Base-by-base conservation (phyloP, 768 basidiomycete species). In the Naganishia friedmannii region DNA sequence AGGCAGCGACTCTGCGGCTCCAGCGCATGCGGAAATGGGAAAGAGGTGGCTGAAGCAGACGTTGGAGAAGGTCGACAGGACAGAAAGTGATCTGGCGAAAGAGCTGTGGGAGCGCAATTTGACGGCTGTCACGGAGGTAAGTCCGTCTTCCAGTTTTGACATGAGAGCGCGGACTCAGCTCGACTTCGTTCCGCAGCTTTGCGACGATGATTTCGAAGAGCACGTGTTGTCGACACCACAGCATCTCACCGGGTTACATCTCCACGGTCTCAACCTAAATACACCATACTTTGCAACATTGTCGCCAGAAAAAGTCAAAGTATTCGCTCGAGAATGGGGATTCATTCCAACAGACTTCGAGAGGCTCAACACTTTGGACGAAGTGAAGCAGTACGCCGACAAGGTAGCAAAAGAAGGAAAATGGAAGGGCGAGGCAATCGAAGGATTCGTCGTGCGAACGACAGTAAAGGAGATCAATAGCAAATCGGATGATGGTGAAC, bases 191-290 rank as follows among this genome's bases (percentile, higher is more conserved):
- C n/a, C n/a, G 0, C 74, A 97, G 94, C 88, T 99, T 7, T 99
- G 96, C 78, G 96, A 99, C 76, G 96, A 99, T 81, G 86, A 86
- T 0, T 98, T 98, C 79, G 95, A 99, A 76, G 95, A 98, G 78
- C 96, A 99, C 76, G 95, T 98, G 67, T 85, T 99, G 0, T 83
- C 87, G 0, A 95, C 93, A 77, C 83, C 91, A 0, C 84, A 87
- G 3, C 88, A 95, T 23, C 87, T 87, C 70, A 91, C 92, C 0
- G 95, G 94, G 3, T 86, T 97, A 0, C 92, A 97, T 75, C 85
- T 98, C 0, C 96, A 98, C 82, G 95, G 95, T 1, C 83, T 98
- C 58, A 97, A 98, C 77, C 82, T 84, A 65, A 87, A 86, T 72
- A 83, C 86, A 4, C 77, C 82, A 1, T 85, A 85, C 66, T 94